Base-by-base conservation (phyloP, 2,329 filamentous ascomycete species). In the Blastomyces emzantsi region DNA sequence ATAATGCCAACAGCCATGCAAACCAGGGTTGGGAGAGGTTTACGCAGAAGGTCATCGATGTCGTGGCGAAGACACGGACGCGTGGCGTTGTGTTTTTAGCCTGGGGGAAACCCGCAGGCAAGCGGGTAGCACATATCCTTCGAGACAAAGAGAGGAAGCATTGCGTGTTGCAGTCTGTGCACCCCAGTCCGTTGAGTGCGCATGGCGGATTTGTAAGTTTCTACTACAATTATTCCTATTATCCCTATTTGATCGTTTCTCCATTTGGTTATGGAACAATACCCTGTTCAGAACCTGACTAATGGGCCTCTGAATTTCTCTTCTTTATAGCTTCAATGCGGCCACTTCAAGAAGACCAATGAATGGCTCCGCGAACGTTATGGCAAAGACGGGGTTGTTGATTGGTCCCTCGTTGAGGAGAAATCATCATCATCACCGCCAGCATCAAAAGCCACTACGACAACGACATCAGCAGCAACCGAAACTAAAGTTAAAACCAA, bases 181-280 rank as follows among this genome's bases (percentile, higher is more conserved):
- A 99, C 77, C 94, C 94, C 0, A 96, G 91, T 75, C 94, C 94
- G n/a, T 76, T 97, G 68, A 95, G 90, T 77, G 94, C 93, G 3
- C 78, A 81, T 17, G 83, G 85, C 62, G 94, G 94, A 0, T 99
- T 92, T 75, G 83, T 86, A 75, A 79, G 83, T 80, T 19, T 49
- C 43, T 60, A 52, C 43, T 43, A 41, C 49, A 7, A 25, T 51
- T 33, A 47, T 33, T 52, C 22, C 8, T 57, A 17, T 25, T 45
- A 17, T 19, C 30, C 41, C 45, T 11, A n/a, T 58, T 58, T 43
- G 6, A 11, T 25, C 22, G 15, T 52, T 49, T 25, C 43, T 19
- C 22, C 33, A 15, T 52, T 39, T 41, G 2, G 22, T n/a, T 47
- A 52, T 15, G 25, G 2, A 19, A 63, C 41, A 49, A 49, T 43